Evolutionary conservation across 352 stramenopile species (phyloP).

Genomic region (Globisporangium alternatum): DNA sequence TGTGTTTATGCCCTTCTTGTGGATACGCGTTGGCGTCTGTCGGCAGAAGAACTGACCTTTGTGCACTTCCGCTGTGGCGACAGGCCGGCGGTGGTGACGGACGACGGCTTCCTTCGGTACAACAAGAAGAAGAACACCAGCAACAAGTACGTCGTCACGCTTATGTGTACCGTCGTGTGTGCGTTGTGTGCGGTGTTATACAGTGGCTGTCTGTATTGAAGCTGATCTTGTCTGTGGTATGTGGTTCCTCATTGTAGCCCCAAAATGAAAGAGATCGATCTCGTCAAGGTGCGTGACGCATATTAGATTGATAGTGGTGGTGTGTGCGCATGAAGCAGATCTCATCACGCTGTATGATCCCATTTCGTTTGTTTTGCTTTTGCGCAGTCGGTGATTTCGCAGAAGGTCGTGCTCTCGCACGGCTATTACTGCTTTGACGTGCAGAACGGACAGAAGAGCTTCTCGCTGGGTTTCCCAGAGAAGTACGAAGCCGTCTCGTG

Average conservation of each 20-base stretch:
- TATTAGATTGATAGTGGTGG: background rate
- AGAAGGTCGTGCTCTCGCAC: constrained; percentile 32
- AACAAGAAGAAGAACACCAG: constrained; percentile 52
- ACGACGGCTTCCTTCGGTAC: constrained; percentile 65
- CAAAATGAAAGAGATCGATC: constrained; percentile 65
- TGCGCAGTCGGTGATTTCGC: constrained; percentile 39
- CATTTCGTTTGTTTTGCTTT: background rate
- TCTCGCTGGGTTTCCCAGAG: constrained; percentile 49
- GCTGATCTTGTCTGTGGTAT: constrained; percentile 1
- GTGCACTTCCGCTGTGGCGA: background rate
- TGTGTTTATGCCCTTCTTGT: background rate
- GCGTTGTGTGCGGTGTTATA: background rate
- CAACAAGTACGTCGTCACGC: constrained; percentile 17
- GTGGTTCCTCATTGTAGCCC: constrained; percentile 16
- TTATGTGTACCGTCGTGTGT: background rate
- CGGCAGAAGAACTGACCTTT: background rate
- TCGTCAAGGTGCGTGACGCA: constrained; percentile 51
- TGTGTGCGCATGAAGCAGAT: background rate
- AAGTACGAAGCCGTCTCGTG: constrained; percentile 44
- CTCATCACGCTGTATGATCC: background rate
- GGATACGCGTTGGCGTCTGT: background rate
- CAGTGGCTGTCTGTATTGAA: background rate
- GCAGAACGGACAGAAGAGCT: constrained; percentile 33
- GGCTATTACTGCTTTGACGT: constrained; percentile 68
- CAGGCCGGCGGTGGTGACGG: constrained; percentile 48